Base-by-base conservation (phyloP, 352 stramenopile species). In the Elongisporangium anandrum region DNA sequence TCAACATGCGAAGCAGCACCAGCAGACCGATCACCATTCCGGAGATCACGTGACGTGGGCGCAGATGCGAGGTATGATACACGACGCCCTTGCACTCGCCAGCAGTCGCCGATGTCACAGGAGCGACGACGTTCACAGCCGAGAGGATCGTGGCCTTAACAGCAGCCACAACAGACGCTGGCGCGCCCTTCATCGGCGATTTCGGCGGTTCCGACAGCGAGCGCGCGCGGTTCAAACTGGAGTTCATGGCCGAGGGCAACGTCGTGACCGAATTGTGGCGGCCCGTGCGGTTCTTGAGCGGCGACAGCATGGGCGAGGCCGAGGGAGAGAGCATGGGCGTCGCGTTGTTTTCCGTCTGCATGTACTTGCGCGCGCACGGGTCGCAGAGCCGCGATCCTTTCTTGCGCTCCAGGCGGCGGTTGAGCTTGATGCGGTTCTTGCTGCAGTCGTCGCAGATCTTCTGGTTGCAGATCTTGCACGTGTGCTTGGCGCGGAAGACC, bases 361-460 rank as follows among this genome's bases (percentile, higher is more conserved):
- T 69, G 68, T 83, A 86, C 57, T 73, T 86, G 22, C 73, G 75
- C 17, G 82, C 85, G 50, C 85, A 94, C 8, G 73, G 70, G 51
- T 94, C 79, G 39, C 85, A 94, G 1, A 94, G 65, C 22, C 85
- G 64, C 48, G 81, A 90, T 29, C 85, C 83, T 50, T 84, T 85
- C 52, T 88, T 86, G 21, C 82, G 69, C 65, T 92, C 82, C 0
- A 88, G 64, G 4, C 79, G 65, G 15, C 77, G 73, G 56, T 93
- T 70, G 13, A 89, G 70, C 63, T 91, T 90, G 57, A 90, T 75
- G 34, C 85, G 66, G 66, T 84, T 94, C 69, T 90, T 88, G 63
- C 80, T 91, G 68, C 85, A 94, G 70, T 91, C 80, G 54, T 94
- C 84, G 57, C 85, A 94, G 52, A 92, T 84, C 60, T 86, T 85